Evolutionary conservation across 2,329 filamentous ascomycete genomes (phyloP).

Genomic region (Phoma herbarum): DNA sequence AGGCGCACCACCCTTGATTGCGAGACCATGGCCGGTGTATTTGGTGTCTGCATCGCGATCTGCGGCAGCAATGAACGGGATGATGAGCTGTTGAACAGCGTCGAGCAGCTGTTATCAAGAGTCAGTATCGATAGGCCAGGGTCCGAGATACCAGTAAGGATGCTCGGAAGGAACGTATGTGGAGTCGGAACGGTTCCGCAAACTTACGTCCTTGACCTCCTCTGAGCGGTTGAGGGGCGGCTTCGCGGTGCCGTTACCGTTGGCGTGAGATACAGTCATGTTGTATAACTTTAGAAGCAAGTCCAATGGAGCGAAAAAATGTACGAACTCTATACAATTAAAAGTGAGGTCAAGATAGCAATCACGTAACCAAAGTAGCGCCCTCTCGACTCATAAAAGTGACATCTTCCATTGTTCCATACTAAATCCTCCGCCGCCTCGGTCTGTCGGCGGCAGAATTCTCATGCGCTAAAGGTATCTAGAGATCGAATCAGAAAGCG

Average conservation of each 20-base stretch:
- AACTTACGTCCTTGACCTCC: slow-evolving; percentile 51
- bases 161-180: slow-evolving; percentile 5
- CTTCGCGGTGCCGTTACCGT: slow-evolving; percentile 24
- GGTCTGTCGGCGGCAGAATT: slow-evolving; percentile 16
- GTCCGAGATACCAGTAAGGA: slow-evolving; percentile 20
- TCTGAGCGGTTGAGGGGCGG: slow-evolving; percentile 44
- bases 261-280: slow-evolving; percentile 13
- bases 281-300: not conserved
- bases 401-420: slow-evolving; percentile 25
- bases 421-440: slow-evolving; percentile 10
- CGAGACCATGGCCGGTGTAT: slow-evolving; percentile 64
- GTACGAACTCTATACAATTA: slow-evolving; percentile 3
- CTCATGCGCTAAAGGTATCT: slow-evolving; percentile 43
- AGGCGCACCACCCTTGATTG: slow-evolving; percentile 67
- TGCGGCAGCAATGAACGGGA: slow-evolving; percentile 75
- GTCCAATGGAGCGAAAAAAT: not conserved
- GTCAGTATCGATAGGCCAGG: slow-evolving; percentile 10
- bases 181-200: slow-evolving; percentile 7
- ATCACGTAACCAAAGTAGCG: slow-evolving; percentile 7
- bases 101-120: slow-evolving; percentile 67
- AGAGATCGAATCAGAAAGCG: slow-evolving; percentile 37
- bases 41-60: slow-evolving; percentile 68
- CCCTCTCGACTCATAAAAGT: slow-evolving; percentile 15
- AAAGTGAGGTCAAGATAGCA: slow-evolving; percentile 6
- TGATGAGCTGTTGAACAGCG: slow-evolving; percentile 71